phyloP scores from a whole-genome alignment of 805 yeast species.

The Yamadazyma nakazawae region DNA sequence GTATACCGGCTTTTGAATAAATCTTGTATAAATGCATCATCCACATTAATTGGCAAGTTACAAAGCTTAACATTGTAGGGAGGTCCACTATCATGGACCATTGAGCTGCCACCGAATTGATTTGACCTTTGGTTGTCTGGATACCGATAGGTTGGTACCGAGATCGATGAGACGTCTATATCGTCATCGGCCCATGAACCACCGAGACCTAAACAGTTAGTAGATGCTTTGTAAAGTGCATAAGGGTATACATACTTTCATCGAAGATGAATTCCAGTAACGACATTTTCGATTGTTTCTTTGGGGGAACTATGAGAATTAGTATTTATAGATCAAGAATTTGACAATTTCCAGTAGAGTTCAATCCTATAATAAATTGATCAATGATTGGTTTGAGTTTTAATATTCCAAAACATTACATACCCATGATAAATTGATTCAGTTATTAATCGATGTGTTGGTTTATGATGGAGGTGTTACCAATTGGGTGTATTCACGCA shows the following conservation, averaged over 20 bases:
- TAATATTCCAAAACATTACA: background rate
- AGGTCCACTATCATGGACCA: constrained; percentile 34
- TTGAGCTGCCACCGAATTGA: constrained; percentile 9
- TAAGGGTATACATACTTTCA: constrained; percentile 33
- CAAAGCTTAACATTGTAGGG: constrained; percentile 66
- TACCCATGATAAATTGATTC: constrained; percentile 10
- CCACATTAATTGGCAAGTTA: constrained; percentile 55
- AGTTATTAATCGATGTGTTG: background rate
- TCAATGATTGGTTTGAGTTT: no score
- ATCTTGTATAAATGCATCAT: constrained; percentile 52
- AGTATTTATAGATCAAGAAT: background rate
- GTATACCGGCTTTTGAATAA: constrained; percentile 63
- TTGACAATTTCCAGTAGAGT: background rate
- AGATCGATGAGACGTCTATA: constrained; percentile 42
- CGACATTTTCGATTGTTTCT: constrained; percentile 47
- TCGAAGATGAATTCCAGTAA: constrained; percentile 45
- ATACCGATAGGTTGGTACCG: constrained; percentile 39
- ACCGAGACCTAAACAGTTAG: constrained; percentile 35
- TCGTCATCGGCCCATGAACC: constrained; percentile 50
- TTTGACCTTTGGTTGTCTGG: background rate
- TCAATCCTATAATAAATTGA: no score
- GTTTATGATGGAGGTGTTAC: background rate
- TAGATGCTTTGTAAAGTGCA: constrained; percentile 3
- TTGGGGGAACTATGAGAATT: constrained; percentile 32
- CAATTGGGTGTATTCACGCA: background rate